Evolutionary conservation across 2,329 filamentous ascomycete species (phyloP), one percentile per base, ranked within the genome.

Genomic region (Colletotrichum tabaci): DNA sequence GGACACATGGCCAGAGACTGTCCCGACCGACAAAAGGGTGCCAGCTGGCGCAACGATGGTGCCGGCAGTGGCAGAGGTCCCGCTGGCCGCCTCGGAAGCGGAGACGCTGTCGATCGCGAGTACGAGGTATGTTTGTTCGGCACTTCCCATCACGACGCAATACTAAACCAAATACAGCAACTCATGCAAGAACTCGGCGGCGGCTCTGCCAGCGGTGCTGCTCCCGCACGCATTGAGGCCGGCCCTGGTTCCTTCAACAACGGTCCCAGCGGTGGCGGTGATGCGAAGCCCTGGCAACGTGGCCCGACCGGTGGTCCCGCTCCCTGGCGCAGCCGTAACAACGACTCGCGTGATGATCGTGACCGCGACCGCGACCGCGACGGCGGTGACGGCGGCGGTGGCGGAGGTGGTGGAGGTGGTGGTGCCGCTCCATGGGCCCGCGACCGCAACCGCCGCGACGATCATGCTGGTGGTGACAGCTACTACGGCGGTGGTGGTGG

Each of bases 1-100:
- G 96, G 96, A 23, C 96, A 99, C 78, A 98, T 99, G 95, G 96
- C 95, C 76, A 92, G 96, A 77, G 96, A 99, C 84, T 99, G 96
- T 89, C 95, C 96, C 56, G 96, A 99, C 79, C 89, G 96, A 80
- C 94, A 96, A 85, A 91, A 94, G 80, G 96, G 96, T 77, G 91
- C 92, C 56, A 95, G 93, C 82, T 98, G 94, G 94, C 95, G 96
- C 78, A 98, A 98, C 79, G 91, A 93, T 77, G 89, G 89, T 70
- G 84, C 85, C 64, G 83, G 82, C 12, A 86, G 88, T 77, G 61
- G 50, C 10, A 63, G 66, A 61, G 57, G 42, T 13, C 68, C 68
- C n/a, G 89, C 89, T 81, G 92, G 90, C 77, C 89, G 88, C 74
- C 90, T 95, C 79, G 93, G 92, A 74, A 88, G 88, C 76, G 94